phyloP scores from a whole-genome alignment of 306 rosid species.

The Vigna reflexopilosa region DNA sequence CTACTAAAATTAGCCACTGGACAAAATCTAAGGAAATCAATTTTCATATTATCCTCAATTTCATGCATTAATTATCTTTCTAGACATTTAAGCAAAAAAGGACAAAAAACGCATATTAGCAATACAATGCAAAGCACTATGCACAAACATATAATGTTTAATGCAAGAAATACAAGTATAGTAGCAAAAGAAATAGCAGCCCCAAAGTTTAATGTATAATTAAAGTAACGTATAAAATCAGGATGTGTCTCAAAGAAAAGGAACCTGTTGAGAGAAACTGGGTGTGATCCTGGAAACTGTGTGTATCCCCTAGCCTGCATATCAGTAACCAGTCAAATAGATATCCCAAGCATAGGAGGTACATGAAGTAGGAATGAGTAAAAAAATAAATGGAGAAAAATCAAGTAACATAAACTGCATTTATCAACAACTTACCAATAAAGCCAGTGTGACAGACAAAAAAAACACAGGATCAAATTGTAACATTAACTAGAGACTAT shows the following conservation, averaged over 20 bases:
- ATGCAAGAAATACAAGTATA: slow-evolving; percentile 6
- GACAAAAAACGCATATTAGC: background rate
- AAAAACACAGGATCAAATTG: slow-evolving; percentile 1
- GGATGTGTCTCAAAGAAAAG: slow-evolving; percentile 42
- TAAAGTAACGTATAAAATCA: slow-evolving; percentile 20
- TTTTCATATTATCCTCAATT: background rate
- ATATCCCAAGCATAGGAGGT: slow-evolving; percentile 32
- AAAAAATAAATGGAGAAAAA: slow-evolving; percentile 1
- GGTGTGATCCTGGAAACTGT: slow-evolving; percentile 98
- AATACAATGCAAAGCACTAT: slow-evolving; percentile 25
- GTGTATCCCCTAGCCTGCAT: slow-evolving; percentile 85
- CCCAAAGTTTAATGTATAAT: slow-evolving; percentile 7
- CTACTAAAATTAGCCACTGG: slow-evolving; percentile 1
- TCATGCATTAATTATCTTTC: slow-evolving; percentile 14
- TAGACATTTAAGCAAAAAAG: background rate
- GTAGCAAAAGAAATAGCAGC: slow-evolving; percentile 36
- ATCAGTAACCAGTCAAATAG: slow-evolving; percentile 41
- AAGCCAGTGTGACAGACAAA: slow-evolving; percentile 28
- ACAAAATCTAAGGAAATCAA: slow-evolving; percentile 3
- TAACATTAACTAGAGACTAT: too few relatives aligned
- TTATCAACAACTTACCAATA: slow-evolving; percentile 26
- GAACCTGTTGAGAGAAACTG: slow-evolving; percentile 98
- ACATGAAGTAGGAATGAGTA: slow-evolving; percentile 32
- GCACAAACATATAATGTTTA: slow-evolving; percentile 32
- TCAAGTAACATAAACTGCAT: background rate